Evolutionary conservation across 139 green algal genomes (phyloP).

Genomic region (Deuterostichococcus epilithicus): DNA sequence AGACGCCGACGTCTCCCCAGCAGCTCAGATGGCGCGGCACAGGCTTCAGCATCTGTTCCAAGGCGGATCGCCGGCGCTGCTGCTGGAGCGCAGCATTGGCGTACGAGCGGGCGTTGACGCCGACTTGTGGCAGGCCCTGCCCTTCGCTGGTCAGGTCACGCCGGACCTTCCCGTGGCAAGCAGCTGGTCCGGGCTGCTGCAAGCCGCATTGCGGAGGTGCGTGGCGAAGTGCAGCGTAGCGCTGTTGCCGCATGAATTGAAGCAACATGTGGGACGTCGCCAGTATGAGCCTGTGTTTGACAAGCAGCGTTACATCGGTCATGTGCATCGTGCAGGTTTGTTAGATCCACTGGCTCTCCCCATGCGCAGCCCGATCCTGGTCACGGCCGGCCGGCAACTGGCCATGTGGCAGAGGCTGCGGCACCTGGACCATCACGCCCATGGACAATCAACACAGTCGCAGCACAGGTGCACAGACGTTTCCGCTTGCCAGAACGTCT

Average conservation of each 20-base stretch:
- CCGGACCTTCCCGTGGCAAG: conserved; percentile 65
- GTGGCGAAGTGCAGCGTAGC: no score
- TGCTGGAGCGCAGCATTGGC: conserved; percentile 13
- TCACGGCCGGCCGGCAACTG: no score
- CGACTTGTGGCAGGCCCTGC: conserved; percentile 43
- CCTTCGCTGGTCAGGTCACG: conserved; percentile 56
- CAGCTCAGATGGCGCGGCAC: not conserved
- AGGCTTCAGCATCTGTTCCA: conserved; percentile 1
- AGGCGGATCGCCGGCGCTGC: not conserved
- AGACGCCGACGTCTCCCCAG: no score
- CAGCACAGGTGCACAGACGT: not conserved
- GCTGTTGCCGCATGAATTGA: no score
- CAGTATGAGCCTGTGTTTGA: no score
- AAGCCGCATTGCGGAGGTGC: conserved; percentile 3
- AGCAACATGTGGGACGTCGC: no score
- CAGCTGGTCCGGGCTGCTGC: conserved; percentile 46
- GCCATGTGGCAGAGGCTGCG: no score
- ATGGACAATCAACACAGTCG: not conserved
- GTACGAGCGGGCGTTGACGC: conserved; percentile 28
- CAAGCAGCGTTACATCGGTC: no score
- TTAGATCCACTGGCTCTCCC: no score
- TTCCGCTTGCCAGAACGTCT: not conserved
- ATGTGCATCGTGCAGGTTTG: no score
- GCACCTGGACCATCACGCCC: no score
- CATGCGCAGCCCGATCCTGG: no score